These are phyloP conservation scores for Emergomyces orientalis DNA, from an alignment of 2,329 filamentous ascomycete species.

Conservation along the genomic window DNA sequence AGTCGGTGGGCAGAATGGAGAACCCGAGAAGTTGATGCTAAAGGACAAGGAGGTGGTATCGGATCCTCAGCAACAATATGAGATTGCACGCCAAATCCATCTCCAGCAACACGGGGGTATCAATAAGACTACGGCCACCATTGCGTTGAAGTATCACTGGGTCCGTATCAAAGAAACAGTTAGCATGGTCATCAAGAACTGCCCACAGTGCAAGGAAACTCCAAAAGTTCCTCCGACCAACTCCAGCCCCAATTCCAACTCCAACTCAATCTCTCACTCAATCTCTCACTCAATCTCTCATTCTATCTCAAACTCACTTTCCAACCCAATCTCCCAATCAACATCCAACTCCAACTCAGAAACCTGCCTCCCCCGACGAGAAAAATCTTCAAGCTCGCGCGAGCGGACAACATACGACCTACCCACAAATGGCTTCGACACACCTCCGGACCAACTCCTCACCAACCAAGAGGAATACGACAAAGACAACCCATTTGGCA, in stretches of 20 bases:
- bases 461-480: slow-evolving; percentile 16
- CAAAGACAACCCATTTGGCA: slow-evolving; percentile 22
- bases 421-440: slow-evolving; percentile 13
- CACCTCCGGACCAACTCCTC: slow-evolving; percentile 14
- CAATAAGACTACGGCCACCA: slow-evolving; percentile 93
- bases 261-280: neutral
- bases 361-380: slow-evolving; percentile 17
- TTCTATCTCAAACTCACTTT: neutral
- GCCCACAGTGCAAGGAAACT: slow-evolving; percentile 75
- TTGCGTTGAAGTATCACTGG: slow-evolving; percentile 94
- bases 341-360: slow-evolving; percentile 7
- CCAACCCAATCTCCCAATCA: neutral
- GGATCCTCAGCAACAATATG: slow-evolving; percentile 80
- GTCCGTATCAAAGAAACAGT: slow-evolving; percentile 97
- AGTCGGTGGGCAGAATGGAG: slow-evolving; percentile 41
- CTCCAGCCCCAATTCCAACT: neutral
- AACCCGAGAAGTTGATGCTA: slow-evolving; percentile 72
- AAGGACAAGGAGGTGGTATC: slow-evolving; percentile 97
- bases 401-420: slow-evolving; percentile 12
- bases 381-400: slow-evolving; percentile 11
- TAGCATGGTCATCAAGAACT: slow-evolving; percentile 86
- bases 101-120: slow-evolving; percentile 74
- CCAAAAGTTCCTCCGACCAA: slow-evolving; percentile 45
- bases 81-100: slow-evolving; percentile 73
- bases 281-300: slow-evolving; percentile 1